phyloP scores from a whole-genome alignment of 306 rosid species.

The Dryas octopetala region DNA sequence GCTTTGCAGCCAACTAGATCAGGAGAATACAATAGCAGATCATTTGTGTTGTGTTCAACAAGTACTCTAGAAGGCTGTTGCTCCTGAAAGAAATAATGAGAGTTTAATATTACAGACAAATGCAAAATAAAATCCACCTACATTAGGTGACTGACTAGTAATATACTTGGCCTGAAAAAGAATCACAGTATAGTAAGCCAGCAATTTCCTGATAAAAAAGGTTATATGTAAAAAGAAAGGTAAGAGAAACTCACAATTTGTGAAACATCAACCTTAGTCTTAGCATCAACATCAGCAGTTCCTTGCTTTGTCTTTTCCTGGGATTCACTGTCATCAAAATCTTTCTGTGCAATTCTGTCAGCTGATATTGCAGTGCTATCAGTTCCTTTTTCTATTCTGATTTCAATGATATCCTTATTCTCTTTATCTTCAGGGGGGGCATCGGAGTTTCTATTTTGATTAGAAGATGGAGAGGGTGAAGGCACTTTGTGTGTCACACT shows the following conservation, averaged over 20 bases:
- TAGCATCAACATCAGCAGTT: conserved; percentile 29
- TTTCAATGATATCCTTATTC: conserved; percentile 39
- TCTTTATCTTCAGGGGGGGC: conserved; percentile 50
- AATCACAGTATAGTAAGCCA: neutral
- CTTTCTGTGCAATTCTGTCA: conserved; percentile 32
- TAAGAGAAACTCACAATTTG: conserved; percentile 44
- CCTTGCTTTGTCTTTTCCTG: conserved; percentile 39
- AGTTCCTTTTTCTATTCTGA: conserved; percentile 30
- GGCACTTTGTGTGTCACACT: conserved; percentile 40
- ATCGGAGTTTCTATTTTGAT: conserved; percentile 34
- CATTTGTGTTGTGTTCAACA: conserved; percentile 59
- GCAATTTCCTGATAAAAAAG: neutral
- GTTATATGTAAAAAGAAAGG: conserved; percentile 8
- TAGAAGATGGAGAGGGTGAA: conserved; percentile 41
- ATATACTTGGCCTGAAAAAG: neutral
- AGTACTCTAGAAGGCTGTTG: conserved; percentile 55
- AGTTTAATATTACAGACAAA: neutral
- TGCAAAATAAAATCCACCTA: conserved; percentile 10
- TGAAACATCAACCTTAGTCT: conserved; percentile 31
- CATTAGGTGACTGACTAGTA: neutral
- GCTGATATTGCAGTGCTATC: conserved; percentile 29
- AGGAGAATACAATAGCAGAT: conserved; percentile 53
- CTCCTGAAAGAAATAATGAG: conserved; percentile 33
- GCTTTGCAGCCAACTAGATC: conserved; percentile 47
- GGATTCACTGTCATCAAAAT: conserved; percentile 32